Percentiles rank a stretch among this genome's conserved stretches.
phyloP scores from a whole-genome alignment of 805 yeast species.

The Ogataea populi-albae region DNA sequence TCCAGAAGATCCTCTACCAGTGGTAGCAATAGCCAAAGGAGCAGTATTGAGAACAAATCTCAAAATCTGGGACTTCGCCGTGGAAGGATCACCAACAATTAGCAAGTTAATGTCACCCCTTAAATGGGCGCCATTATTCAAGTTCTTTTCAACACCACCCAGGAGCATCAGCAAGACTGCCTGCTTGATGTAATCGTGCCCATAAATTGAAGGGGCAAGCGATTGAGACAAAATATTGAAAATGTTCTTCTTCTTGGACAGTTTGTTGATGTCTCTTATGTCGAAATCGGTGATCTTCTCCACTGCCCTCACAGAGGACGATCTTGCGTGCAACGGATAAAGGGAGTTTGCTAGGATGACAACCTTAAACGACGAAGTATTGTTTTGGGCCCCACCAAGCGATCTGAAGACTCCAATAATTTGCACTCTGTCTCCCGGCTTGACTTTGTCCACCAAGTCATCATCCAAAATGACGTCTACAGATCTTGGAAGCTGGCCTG shows the following conservation, averaged over 20 bases:
- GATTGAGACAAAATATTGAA: constrained; percentile 81
- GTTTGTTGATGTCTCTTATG: constrained; percentile 77
- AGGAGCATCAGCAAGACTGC: constrained; percentile 87
- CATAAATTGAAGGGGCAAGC: constrained; percentile 93
- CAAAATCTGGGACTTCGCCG: constrained; percentile 94
- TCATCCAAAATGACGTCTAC: constrained; percentile 92
- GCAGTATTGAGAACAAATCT: constrained; percentile 95
- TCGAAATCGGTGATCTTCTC: constrained; percentile 77
- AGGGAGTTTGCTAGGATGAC: constrained; percentile 86
- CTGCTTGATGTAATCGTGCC: constrained; percentile 85
- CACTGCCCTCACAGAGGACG: constrained; percentile 62
- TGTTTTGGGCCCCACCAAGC: constrained; percentile 68
- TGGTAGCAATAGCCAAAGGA: constrained; percentile 91
- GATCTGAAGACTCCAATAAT: constrained; percentile 92
- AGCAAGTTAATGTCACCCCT: constrained; percentile 96
- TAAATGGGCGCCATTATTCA: constrained; percentile 92
- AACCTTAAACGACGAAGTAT: constrained; percentile 70
- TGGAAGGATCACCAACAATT: constrained; percentile 98
- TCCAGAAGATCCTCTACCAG: constrained; percentile 99
- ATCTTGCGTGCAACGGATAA: constrained; percentile 83
- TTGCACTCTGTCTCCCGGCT: constrained; percentile 96
- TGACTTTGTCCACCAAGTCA: constrained; percentile 85
- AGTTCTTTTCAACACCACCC: constrained; percentile 92
- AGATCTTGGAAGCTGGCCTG: constrained; percentile 94
- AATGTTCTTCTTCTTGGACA: constrained; percentile 66